Base-by-base conservation (phyloP, 257 asterid genomes). In the Nemophila menziesii region DNA sequence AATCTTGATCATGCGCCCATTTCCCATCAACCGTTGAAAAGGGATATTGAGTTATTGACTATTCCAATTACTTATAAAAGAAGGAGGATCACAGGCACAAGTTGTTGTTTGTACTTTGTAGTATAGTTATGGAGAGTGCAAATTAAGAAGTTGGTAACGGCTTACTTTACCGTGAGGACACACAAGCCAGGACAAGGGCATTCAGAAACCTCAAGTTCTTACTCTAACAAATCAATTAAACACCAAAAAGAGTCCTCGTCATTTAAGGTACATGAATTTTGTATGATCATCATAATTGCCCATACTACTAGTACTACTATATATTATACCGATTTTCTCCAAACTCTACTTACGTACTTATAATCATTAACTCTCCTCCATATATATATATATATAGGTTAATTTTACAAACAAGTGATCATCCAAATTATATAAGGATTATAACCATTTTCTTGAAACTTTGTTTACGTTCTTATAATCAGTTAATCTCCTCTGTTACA, bases 91-190 rank as follows among this genome's bases (percentile, higher is more conserved):
- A n/a, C n/a, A n/a, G n/a, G n/a, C n/a, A n/a, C n/a, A n/a, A n/a
- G n/a, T n/a, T n/a, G n/a, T n/a, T n/a, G n/a, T n/a, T n/a, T n/a
- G n/a, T n/a, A n/a, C n/a, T n/a, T n/a, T n/a, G n/a, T n/a, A n/a
- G n/a, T n/a, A n/a, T n/a, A n/a, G n/a, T n/a, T n/a, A n/a, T n/a
- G n/a, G n/a, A n/a, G n/a, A n/a, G n/a, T n/a, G n/a, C n/a, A 65
- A 55, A 60, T 58, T 65, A 49, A 48, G 54, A 52, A 56, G 61
- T 60, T 60, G 61, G 67, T 65, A 22, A 60, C 64, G 55, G 61
- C 54, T 55, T 65, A 45, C 67, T 54, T 65, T 55, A 33, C 53
- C 43, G 52, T 44, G 33, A 46, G 55, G 55, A 22, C 64, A 45
- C 46, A 50, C 43, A 27, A 15, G 38, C 7, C 11, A 44, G 19